Conservation (phyloP, 2,329 filamentous ascomycete species). For the Gyromitra esculenta region DNA sequence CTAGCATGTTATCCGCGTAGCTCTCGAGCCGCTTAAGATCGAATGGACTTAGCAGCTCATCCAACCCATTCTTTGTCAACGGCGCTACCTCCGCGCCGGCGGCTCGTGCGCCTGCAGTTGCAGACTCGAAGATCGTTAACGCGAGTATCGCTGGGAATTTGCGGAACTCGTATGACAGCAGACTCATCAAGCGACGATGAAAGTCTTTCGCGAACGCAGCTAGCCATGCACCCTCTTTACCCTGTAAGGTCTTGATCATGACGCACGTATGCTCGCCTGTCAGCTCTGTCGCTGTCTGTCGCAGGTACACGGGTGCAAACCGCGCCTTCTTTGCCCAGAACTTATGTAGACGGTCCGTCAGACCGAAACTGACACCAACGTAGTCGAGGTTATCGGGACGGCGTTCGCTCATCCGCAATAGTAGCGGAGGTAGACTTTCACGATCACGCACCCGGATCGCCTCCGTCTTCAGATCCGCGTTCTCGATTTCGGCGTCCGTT, state of each 20-base stretch:
- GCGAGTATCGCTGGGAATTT: slow-evolving; percentile 80
- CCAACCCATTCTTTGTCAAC: slow-evolving; percentile 79
- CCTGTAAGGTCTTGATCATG: slow-evolving; percentile 85
- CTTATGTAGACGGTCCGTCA: slow-evolving; percentile 86
- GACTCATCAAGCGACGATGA: slow-evolving; percentile 87
- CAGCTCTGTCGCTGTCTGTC: slow-evolving; percentile 94
- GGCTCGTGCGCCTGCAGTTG: slow-evolving; percentile 75
- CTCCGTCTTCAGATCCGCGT: slow-evolving; percentile 80
- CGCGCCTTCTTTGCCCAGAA: slow-evolving; percentile 88
- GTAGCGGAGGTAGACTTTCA: slow-evolving; percentile 89
- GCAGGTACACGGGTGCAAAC: slow-evolving; percentile 90
- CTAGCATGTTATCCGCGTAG: slow-evolving; percentile 95
- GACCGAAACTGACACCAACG: slow-evolving; percentile 91
- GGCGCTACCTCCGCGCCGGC: slow-evolving; percentile 59
- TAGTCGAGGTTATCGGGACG: slow-evolving; percentile 86
- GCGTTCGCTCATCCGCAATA: slow-evolving; percentile 85
- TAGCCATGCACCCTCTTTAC: slow-evolving; percentile 81
- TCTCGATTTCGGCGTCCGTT: slow-evolving; percentile 82
- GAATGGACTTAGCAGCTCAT: slow-evolving; percentile 82
- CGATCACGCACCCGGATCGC: slow-evolving; percentile 91
- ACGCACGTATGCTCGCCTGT: slow-evolving; percentile 98
- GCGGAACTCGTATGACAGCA: slow-evolving; percentile 93
- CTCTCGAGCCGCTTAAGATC: slow-evolving; percentile 94
- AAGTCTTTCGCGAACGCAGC: slow-evolving; percentile 92
- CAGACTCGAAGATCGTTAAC: slow-evolving; percentile 87